A percentile compares a stretch with the other conserved stretches of the same genome.
phyloP scores from a whole-genome alignment of 306 rosid species.

The Citrullus amarus region DNA sequence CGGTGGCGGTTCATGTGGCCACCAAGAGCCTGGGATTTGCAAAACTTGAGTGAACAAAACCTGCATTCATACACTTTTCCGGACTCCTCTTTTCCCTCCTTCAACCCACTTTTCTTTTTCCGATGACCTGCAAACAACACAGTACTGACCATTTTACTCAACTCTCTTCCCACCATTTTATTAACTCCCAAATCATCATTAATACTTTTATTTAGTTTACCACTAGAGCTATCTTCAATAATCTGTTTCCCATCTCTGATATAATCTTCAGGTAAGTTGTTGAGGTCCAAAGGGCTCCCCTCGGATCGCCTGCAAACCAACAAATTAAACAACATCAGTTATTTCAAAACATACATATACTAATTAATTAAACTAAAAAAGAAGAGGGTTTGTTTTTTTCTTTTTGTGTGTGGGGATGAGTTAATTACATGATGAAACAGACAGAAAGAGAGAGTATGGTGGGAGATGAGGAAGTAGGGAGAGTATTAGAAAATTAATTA shows the following conservation, averaged over 20 bases:
- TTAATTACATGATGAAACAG: slow-evolving; percentile 54
- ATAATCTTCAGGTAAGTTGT: slow-evolving; percentile 80
- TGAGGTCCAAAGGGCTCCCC: slow-evolving; percentile 74
- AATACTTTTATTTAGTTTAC: neutral
- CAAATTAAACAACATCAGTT: neutral
- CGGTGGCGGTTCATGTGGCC: slow-evolving; percentile 99
- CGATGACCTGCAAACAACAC: slow-evolving; percentile 49
- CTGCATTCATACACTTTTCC: slow-evolving; percentile 97
- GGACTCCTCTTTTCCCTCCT: slow-evolving; percentile 67
- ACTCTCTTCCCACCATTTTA: no score
- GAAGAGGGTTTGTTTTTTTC: neutral
- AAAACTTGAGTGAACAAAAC: slow-evolving; percentile 98
- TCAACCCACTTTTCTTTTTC: slow-evolving; percentile 78
- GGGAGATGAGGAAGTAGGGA: slow-evolving; percentile 1
- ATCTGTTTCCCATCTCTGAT: slow-evolving; percentile 48
- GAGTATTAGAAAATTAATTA: slow-evolving; percentile 18
- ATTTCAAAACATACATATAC: neutral
- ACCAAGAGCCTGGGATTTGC: slow-evolving; percentile 99
- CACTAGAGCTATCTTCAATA: slow-evolving; percentile 39
- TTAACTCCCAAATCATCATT: neutral
- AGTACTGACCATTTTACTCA: neutral
- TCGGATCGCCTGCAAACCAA: slow-evolving; percentile 61
- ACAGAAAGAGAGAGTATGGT: slow-evolving; percentile 20
- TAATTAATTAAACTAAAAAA: slow-evolving; percentile 2
- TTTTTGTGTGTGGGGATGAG: slow-evolving; percentile 30